Evolutionary conservation across 169 alveolate genomes (phyloP), one percentile per base, ranked within the genome.

Genomic region (Theileria orientalis): DNA sequence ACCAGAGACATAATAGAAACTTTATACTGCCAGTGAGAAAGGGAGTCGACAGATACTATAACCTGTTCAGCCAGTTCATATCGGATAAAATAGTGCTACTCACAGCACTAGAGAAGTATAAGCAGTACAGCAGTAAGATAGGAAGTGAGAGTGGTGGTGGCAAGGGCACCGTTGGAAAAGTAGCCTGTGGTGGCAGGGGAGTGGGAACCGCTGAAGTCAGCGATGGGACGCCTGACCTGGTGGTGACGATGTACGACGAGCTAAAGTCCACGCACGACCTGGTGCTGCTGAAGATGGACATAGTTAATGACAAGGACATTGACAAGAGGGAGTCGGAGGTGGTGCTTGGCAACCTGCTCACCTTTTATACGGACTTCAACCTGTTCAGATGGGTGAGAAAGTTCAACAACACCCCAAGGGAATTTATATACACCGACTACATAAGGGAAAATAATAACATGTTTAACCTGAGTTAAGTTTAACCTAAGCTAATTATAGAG

Each of bases 301-400:
- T 76, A 7, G 54, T 68, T 5, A 76, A 76, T 61, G 60, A 64
- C 27, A 54, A 44, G 52, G 85, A 76, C 44, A 69, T 76, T 6
- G 41, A 80, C 3, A 76, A 76, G 54, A 11, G 0, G 7, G 67
- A 76, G 23, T 71, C 82, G 7, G 25, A 60, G 9, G 47, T 13
- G 21, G n/a, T 77, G 21, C 14, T 77, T 66, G 70, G 41, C 7
- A 27, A 19, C 30, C 66, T 82, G 8, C 41, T 77, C n/a, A 59
- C 30, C 25, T 77, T 77, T 23, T 77, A 77, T 72, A 51, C 74
- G 1, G 86, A 77, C 41, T 47, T 77, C 14, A 77, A 77, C 25
- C 67, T 77, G 7, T 77, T 62, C 59, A 23, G 60, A n/a, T 77
- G 86, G 86, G 86, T 77, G 7, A 60, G 67, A 9, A 0, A 44